These are phyloP conservation scores for Tetrapyrgos nigripes DNA, from an alignment of 1,284 basidiomycete species.

Conservation along the genomic window DNA sequence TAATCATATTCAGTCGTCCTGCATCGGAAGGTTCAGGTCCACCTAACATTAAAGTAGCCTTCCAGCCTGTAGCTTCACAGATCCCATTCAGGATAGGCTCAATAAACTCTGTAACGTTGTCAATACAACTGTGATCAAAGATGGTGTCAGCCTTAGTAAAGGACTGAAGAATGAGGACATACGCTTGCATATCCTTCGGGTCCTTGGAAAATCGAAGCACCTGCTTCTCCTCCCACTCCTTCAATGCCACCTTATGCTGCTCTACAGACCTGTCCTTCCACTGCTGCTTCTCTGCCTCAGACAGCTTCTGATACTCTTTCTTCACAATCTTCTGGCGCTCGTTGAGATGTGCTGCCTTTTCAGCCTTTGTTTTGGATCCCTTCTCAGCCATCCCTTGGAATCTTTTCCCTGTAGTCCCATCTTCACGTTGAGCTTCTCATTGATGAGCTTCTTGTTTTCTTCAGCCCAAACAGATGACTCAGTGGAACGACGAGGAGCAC, in stretches of 20 bases:
- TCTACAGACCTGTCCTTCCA: neutral
- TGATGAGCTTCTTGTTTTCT: neutral
- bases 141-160: neutral
- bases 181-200: neutral
- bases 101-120: conserved; percentile 13
- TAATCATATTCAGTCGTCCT: conserved; percentile 22
- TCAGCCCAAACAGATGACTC: neutral
- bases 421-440: too few species aligned
- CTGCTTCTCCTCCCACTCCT: neutral
- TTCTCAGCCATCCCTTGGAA: neutral
- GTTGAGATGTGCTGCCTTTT: neutral
- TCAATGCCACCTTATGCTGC: neutral
- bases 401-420: too few species aligned
- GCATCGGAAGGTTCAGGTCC: conserved; percentile 22
- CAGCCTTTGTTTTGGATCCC: neutral
- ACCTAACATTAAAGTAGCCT: conserved; percentile 13
- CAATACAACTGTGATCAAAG: conserved; percentile 16
- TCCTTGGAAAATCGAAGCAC: neutral
- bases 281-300: neutral
- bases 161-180: neutral
- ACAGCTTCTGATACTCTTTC: neutral
- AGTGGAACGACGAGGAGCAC: neutral
- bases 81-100: conserved; percentile 21
- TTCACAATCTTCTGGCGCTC: neutral
- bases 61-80: conserved; percentile 19